These are phyloP conservation scores for Lipomyces spencermartinsiae DNA, from an alignment of 805 yeast genomes.

Conservation along the genomic window DNA sequence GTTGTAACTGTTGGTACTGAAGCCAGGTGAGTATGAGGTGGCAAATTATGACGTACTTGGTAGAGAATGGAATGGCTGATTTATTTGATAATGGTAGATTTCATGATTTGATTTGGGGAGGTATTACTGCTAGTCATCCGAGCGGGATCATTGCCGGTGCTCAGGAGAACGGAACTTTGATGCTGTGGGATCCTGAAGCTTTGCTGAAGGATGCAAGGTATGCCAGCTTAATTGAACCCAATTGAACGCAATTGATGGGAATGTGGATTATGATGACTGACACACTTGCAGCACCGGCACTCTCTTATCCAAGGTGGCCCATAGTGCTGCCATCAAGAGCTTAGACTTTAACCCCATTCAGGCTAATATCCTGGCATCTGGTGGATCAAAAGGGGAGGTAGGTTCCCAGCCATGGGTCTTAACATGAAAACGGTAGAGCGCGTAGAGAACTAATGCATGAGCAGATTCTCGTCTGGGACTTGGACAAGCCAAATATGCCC, in stretches of 20 bases:
- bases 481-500: constrained; percentile 60
- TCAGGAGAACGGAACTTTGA: constrained; percentile 78
- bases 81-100: constrained; percentile 51
- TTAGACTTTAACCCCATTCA: constrained; percentile 80
- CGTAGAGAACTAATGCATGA: background rate
- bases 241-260: background rate
- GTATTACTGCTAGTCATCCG: constrained; percentile 56
- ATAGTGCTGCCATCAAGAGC: constrained; percentile 71
- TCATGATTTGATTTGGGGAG: constrained; percentile 85
- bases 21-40: constrained; percentile 49
- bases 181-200: constrained; percentile 72
- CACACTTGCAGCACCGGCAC: constrained; percentile 47
- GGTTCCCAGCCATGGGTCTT: background rate
- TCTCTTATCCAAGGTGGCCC: constrained; percentile 62
- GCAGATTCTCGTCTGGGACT: constrained; percentile 83
- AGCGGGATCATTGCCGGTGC: constrained; percentile 82
- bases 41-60: background rate
- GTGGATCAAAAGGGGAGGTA: constrained; percentile 82
- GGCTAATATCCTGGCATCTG: constrained; percentile 76
- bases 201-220: constrained; percentile 41
- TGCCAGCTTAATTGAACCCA: background rate
- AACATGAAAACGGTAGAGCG: background rate
- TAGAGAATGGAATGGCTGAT: background rate
- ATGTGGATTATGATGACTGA: background rate
- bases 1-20: constrained; percentile 56